A percentile compares a stretch with the other conserved stretches of the same genome.
Evolutionary conservation across 75 land plant genomes (phyloP).

Genomic region (Ceratopteris richardii): DNA sequence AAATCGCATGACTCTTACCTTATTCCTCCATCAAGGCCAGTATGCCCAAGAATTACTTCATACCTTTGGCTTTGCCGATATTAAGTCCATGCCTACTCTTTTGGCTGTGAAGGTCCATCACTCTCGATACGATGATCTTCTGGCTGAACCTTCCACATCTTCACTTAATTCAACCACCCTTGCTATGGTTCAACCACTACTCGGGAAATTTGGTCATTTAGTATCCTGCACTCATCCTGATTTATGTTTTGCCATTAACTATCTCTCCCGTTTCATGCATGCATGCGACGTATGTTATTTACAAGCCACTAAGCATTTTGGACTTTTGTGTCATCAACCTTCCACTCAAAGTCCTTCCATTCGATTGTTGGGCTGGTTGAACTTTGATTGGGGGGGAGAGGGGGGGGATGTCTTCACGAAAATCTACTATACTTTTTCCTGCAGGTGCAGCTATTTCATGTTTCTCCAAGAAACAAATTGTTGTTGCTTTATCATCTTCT

Average conservation of each 20-base stretch:
- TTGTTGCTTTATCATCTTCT: conserved; percentile 5
- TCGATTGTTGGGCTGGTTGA: neutral
- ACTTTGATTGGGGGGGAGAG: too few species aligned
- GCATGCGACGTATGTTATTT: conserved; percentile 14
- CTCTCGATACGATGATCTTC: conserved; percentile 4
- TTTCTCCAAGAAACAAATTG: too few species aligned
- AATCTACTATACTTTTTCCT: conserved; percentile 3
- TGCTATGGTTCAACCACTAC: conserved; percentile 16
- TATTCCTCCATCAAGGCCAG: conserved; percentile 20
- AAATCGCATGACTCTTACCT: conserved; percentile 7
- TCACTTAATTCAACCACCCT: conserved; percentile 5
- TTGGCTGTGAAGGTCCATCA: conserved; percentile 8
- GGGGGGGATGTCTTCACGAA: neutral
- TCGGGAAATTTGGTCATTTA: conserved; percentile 7
- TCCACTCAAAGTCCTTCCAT: neutral
- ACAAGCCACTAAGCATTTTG: too few species aligned
- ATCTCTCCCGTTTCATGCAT: conserved; percentile 4
- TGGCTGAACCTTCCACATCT: too few species aligned
- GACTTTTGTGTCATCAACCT: neutral
- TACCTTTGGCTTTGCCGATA: too few species aligned
- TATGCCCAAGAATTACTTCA: conserved; percentile 19
- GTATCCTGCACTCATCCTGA: conserved; percentile 4
- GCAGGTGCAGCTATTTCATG: conserved; percentile 8
- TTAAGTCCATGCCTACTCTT: conserved; percentile 4
- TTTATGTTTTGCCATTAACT: too few species aligned